Evolutionary conservation across 768 basidiomycete genomes (phyloP).

Genomic region (Heimioporus sp.): DNA sequence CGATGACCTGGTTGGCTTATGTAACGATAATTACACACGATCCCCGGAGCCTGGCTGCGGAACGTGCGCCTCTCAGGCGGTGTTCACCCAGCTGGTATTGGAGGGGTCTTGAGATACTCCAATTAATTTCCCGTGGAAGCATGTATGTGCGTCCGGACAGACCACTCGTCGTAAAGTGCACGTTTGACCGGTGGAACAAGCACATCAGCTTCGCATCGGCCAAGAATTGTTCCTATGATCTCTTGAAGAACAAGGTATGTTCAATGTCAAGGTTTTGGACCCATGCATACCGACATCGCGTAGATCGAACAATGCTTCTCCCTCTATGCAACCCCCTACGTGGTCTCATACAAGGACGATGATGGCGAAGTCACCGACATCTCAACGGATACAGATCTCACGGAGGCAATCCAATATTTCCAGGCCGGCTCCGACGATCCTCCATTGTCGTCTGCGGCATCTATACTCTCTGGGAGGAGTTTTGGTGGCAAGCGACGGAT

Average conservation of each 20-base stretch:
- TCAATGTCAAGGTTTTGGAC: not conserved
- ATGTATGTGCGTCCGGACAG: constrained; percentile 61
- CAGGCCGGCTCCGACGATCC: constrained; percentile 71
- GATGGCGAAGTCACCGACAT: constrained; percentile 78
- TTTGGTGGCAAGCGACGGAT: constrained; percentile 71
- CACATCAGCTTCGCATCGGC: constrained; percentile 80
- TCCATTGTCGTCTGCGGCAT: constrained; percentile 68
- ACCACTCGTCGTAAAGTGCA: constrained; percentile 81
- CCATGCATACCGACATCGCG: not conserved
- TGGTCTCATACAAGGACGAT: constrained; percentile 84
- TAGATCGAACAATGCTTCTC: constrained; percentile 88
- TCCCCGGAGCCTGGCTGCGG: constrained; percentile 20
- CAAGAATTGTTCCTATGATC: constrained; percentile 72
- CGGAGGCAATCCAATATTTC: constrained; percentile 88
- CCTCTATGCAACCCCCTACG: constrained; percentile 65
- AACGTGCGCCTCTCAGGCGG: constrained; percentile 15
- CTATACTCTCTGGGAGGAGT: constrained; percentile 65
- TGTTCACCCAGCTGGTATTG: not conserved
- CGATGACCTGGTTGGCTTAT: no score
- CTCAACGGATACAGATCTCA: constrained; percentile 67
- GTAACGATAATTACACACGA: no score
- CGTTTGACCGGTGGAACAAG: constrained; percentile 70
- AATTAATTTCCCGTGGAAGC: constrained; percentile 6
- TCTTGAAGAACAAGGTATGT: constrained; percentile 70
- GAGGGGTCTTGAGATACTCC: constrained; percentile 3